Conservation (phyloP, 2,329 filamentous ascomycete species). For the Fusarium setosum region DNA sequence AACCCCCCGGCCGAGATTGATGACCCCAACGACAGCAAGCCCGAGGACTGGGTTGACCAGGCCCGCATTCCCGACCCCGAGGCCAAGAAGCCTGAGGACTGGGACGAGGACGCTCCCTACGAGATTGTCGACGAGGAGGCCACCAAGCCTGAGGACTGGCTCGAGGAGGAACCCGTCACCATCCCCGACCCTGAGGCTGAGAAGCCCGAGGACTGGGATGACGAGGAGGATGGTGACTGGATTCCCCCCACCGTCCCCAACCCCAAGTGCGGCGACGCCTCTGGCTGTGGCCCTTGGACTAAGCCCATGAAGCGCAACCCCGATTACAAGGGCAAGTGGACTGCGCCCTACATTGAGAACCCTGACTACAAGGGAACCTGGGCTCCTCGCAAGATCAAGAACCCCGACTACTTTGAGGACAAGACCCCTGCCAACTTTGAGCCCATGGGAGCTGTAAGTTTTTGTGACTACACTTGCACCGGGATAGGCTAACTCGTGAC, state of each 20-base stretch:
- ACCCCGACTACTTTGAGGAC: constrained; percentile 97
- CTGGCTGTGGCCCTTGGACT: constrained; percentile 94
- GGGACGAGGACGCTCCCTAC: constrained; percentile 98
- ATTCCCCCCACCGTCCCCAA: constrained; percentile 89
- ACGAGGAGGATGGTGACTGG: constrained; percentile 99
- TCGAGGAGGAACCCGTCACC: constrained; percentile 85
- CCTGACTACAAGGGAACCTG: constrained; percentile 97
- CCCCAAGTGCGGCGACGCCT: constrained; percentile 93
- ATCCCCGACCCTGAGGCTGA: constrained; percentile 92
- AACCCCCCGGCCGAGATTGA: constrained; percentile 97
- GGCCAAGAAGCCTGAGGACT: constrained; percentile 96
- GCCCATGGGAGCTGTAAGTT: constrained; percentile 94
- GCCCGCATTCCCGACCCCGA: constrained; percentile 91
- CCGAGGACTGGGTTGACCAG: constrained; percentile 95
- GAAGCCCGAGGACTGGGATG: constrained; percentile 99
- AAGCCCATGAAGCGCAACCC: constrained; percentile 95
- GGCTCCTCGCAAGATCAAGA: constrained; percentile 95
- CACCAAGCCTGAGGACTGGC: constrained; percentile 93
- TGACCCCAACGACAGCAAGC: constrained; percentile 93
- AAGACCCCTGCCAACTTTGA: constrained; percentile 97
- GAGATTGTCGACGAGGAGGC: constrained; percentile 96
- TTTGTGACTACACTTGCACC: not conserved
- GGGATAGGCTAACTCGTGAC: constrained; percentile 30
- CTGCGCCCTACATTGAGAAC: constrained; percentile 93
- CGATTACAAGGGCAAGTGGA: constrained; percentile 99